phyloP scores from a whole-genome alignment of 2,329 filamentous ascomycete genomes.

The Falciphora oryzae region DNA sequence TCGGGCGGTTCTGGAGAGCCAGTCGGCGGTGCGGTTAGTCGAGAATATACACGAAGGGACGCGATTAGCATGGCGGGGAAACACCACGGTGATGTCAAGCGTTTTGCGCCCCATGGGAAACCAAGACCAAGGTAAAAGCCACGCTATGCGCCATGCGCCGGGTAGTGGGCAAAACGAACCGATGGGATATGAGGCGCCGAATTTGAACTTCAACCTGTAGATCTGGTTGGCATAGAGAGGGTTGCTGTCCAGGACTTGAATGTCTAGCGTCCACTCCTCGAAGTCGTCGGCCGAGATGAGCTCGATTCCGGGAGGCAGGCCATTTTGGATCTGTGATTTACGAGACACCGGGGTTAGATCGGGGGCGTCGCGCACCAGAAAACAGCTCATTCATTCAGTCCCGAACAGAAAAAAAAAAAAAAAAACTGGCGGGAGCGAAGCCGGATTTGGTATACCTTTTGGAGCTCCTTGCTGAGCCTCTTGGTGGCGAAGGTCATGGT shows the following conservation, averaged over 20 bases:
- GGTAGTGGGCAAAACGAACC: constrained; percentile 47
- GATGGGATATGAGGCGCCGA: constrained; percentile 81
- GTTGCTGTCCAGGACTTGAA: constrained; percentile 82
- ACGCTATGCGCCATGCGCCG: not conserved
- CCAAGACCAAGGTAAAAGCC: not conserved
- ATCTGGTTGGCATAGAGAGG: constrained; percentile 76
- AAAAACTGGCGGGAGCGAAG: not conserved
- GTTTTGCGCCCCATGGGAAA: no score
- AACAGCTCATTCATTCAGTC: not conserved
- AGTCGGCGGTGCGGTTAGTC: not conserved
- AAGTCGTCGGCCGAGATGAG: constrained; percentile 78
- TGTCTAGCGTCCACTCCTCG: constrained; percentile 88
- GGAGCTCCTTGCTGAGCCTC: constrained; percentile 53
- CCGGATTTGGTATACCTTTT: constrained; percentile 37
- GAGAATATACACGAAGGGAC: not conserved
- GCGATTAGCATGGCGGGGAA: not conserved
- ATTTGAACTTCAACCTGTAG: constrained; percentile 83
- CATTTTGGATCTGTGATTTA: constrained; percentile 43
- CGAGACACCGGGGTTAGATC: not conserved
- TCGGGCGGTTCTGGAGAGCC: constrained; percentile 73
- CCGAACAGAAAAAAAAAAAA: not conserved
- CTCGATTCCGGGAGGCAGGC: constrained; percentile 63
- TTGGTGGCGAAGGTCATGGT: constrained; percentile 41
- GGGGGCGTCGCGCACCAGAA: constrained; percentile 4
- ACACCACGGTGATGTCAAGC: not conserved